Evolutionary conservation across 2,329 filamentous ascomycete genomes (phyloP).

Genomic region (Ophiocordyceps australis): DNA sequence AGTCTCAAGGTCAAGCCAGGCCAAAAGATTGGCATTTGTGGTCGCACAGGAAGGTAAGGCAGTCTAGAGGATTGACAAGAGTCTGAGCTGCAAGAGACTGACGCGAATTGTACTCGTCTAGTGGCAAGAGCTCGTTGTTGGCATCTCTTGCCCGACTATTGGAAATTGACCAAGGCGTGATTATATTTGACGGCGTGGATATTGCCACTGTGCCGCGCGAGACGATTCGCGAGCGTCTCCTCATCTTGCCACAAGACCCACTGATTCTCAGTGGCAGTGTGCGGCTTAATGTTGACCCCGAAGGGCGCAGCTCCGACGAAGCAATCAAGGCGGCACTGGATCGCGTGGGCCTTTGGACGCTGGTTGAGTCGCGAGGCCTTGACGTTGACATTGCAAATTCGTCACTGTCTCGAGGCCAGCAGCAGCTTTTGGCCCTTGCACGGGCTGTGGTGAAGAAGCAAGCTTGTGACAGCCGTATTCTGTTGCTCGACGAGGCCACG

Average conservation of each 20-base stretch:
- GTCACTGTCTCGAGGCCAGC: conserved; percentile 4
- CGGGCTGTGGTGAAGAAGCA: conserved; percentile 4
- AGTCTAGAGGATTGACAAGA: too few relatives aligned
- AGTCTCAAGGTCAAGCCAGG: conserved; percentile 2
- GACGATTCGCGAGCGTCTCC: conserved; percentile 5
- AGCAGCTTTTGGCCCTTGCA: conserved; percentile 6
- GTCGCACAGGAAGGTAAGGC: conserved; percentile 12
- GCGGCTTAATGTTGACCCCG: conserved; percentile 5
- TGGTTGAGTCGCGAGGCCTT: conserved; percentile 1
- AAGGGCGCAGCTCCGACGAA: conserved; percentile 1
- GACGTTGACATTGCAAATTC: conserved; percentile 1
- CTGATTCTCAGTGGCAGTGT: conserved; percentile 4
- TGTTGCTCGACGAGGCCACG: conserved; percentile 6
- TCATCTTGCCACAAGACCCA: conserved; percentile 5
- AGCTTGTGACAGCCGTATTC: conserved; percentile 2
- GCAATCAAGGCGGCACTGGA: conserved; percentile 2
- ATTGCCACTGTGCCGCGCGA: conserved; percentile 4
- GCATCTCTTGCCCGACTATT: conserved; percentile 5
- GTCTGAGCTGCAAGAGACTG: too few relatives aligned
- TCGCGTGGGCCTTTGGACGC: conserved; percentile 2
- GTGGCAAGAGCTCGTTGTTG: conserved; percentile 8
- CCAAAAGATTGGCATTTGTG: conserved; percentile 15
- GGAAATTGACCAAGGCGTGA: conserved; percentile 3
- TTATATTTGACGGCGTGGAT: conserved; percentile 4
- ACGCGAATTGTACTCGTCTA: too few relatives aligned